Evolutionary conservation across 495 filamentous ascomycete species (phyloP), one percentile per base, ranked within the genome.

Genomic region (Talaromyces proteolyticus): DNA sequence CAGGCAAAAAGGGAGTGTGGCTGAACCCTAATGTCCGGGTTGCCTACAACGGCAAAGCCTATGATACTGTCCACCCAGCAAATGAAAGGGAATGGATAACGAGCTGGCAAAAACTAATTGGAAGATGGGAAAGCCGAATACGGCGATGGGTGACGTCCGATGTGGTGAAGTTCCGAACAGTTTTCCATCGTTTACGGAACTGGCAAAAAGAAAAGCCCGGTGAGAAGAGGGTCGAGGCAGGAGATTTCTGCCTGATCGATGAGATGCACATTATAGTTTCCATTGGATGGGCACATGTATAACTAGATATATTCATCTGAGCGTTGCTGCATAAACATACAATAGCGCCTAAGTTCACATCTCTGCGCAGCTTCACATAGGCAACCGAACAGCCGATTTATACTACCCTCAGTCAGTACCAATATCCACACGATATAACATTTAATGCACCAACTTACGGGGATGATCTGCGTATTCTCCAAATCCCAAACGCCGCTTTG

Each of bases 1-100:
- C 74, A 2, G 46, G 52, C 1, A 57, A 67, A 21, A 69, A 76
- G 37, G 88, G 88, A 10, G 80, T 91, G 3, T 94, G 76, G 62
- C 57, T 94, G 25, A 93, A 94, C 60, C 88, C 89, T 4, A 72
- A 79, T 21, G 87, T 93, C 6, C 77, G 88, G 1, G 89, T 94
- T 3, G 85, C 78, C 6, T 91, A 91, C 57, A 82, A 70, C 25
- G 58, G 64, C 1, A 57, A 64, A 3, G 80, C 82, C 1, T 88
- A 89, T 57, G 64, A 74, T 1, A 63, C 67, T 4, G 68, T 83
- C 0, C 70, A 78, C 52, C 69, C 68, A 3, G 44, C 54, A 8
- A 56, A 57, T 25, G 23, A 51, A 48, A 14, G n/a, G 12, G n/a
- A 17, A n/a, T 49, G 47, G 47, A 6, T 25, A 5, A 59, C 57